Evolutionary conservation across 139 green algal genomes (phyloP), one percentile per base, ranked within the genome.

Genomic region (Chlorella vulgaris): DNA sequence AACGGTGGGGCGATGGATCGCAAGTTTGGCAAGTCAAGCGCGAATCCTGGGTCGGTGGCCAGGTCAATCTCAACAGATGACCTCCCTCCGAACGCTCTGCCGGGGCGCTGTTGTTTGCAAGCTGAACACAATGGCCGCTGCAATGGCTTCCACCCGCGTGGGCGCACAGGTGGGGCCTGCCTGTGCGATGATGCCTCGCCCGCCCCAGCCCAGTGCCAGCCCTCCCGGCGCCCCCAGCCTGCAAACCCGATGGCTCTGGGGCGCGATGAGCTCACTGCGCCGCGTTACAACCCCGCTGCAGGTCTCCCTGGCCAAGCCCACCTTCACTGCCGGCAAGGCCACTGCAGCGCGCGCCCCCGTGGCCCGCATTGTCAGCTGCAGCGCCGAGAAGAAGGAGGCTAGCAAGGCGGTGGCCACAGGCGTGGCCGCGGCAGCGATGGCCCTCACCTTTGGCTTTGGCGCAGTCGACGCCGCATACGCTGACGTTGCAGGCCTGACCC

Each of bases 391-490:
- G 38, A 24, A 87, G 69, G 83, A 85, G 40, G 83, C 78, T 28
- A 50, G 63, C 73, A 83, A 87, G 84, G 81, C 91, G 79, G 42
- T 88, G 47, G 65, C 39, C 55, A 87, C 82, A 10, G 89, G 83
- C 58, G 63, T 93, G 15, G 91, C 90, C 39, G 93, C 94, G 15
- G 88, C 90, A 39, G 87, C 91, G 4, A 89, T 97, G 35, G 90
- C 93, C 53, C 80, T 91, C 22, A 81, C 90, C 50, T 82, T 95
- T 58, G 75, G 74, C 77, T 84, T 98, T 33, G 84, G 85, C 40
- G 55, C 78, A 50, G 93, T 95, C 6, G 86, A 95, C n/a, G 86
- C 93, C 69, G 96, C 96, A n/a, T 94, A 99, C 75, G 78, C 78
- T 39, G 78, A 83, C 61, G 78, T 83, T 4, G 78, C 78, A 2